phyloP scores from a whole-genome alignment of 306 rosid species.

The Cucumis cinereus region DNA sequence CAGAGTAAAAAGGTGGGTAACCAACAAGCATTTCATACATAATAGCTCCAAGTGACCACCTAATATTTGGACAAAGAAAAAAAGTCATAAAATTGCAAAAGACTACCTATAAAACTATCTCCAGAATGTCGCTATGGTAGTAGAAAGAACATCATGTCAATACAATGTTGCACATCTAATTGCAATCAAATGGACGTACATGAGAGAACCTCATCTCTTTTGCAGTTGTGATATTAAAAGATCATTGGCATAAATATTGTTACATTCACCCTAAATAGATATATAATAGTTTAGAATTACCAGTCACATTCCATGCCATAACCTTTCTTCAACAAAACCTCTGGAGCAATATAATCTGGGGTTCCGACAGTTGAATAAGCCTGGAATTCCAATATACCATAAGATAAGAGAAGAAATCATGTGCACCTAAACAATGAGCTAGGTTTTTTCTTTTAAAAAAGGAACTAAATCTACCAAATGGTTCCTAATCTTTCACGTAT shows the following conservation, averaged over 20 bases:
- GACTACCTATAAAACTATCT: background rate
- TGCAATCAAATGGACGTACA: background rate
- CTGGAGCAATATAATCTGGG: conserved; percentile 98
- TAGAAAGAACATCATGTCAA: background rate
- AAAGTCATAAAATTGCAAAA: background rate
- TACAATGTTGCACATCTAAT: background rate
- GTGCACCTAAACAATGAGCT: background rate
- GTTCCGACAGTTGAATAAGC: conserved; percentile 99
- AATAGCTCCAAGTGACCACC: conserved; percentile 99
- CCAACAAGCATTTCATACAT: conserved; percentile 99
- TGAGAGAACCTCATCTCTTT: background rate
- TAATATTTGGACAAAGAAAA: conserved; percentile 17
- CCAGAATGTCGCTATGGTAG: background rate
- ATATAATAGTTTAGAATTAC: conserved; percentile 29
- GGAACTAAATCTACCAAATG: background rate
- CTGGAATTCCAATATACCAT: conserved; percentile 36
- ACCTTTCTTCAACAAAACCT: conserved; percentile 96
- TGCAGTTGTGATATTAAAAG: background rate
- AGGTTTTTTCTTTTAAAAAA: background rate
- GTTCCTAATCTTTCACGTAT: background rate
- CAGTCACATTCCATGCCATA: conserved; percentile 99
- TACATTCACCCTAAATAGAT: background rate
- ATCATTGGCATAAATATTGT: background rate
- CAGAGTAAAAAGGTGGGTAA: conserved; percentile 95
- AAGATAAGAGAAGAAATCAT: conserved; percentile 4